phyloP scores from a whole-genome alignment of 805 yeast genomes.

The Monosporozyma servazzii region DNA sequence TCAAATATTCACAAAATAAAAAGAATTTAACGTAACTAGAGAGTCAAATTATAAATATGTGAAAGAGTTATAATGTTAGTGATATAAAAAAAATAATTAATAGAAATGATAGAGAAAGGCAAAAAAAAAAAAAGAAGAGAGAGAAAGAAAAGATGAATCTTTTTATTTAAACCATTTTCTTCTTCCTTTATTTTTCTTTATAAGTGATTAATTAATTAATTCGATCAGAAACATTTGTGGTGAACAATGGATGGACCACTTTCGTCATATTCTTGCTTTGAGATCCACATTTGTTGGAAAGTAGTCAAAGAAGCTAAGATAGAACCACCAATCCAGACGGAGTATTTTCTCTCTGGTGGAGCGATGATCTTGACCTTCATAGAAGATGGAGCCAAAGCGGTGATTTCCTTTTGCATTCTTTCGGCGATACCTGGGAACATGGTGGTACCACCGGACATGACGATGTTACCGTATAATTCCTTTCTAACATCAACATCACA shows the following conservation, averaged over 20 bases:
- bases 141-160: too few relatives aligned
- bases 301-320: conserved; percentile 96
- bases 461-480: conserved; percentile 98
- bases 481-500: conserved; percentile 98
- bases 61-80: not conserved
- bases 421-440: conserved; percentile 99
- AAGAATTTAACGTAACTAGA: not conserved
- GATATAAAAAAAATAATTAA: not conserved
- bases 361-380: conserved; percentile 99
- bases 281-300: conserved; percentile 99
- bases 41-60: not conserved
- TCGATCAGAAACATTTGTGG: conserved; percentile 40
- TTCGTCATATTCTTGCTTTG: conserved; percentile 99
- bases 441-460: conserved; percentile 99
- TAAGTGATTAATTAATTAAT: not conserved
- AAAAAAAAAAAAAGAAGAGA: not conserved
- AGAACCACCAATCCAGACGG: conserved; percentile 99
- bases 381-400: conserved; percentile 98
- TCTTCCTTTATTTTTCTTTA: too few relatives aligned
- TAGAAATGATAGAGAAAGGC: not conserved
- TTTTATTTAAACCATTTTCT: too few relatives aligned
- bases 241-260: conserved; percentile 97
- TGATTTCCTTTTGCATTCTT: conserved; percentile 99
- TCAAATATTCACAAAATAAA: not conserved
- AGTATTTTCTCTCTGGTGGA: conserved; percentile 98